Percentiles rank a stretch among this genome's conserved stretches.
These are phyloP conservation scores for Bertia moriformis DNA, from an alignment of 2,329 filamentous ascomycete species.

Conservation along the genomic window DNA sequence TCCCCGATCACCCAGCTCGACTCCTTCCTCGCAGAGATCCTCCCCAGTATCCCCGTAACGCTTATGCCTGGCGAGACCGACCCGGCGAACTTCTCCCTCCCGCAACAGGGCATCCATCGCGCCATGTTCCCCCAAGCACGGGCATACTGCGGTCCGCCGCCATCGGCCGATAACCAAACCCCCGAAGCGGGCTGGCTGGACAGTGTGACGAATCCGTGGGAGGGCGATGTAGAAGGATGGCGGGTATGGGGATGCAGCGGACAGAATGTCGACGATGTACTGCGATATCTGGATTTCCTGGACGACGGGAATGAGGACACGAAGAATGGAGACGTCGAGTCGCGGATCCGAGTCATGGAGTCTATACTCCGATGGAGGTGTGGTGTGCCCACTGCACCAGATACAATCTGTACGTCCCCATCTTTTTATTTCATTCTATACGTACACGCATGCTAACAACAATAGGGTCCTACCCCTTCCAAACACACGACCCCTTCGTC, in stretches of 20 bases:
- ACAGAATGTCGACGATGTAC: constrained; percentile 85
- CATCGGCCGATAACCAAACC: constrained; percentile 10
- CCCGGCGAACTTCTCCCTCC: constrained; percentile 76
- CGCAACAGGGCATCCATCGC: constrained; percentile 82
- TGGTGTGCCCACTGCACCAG: constrained; percentile 82
- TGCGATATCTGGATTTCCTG: constrained; percentile 47
- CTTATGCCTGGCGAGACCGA: constrained; percentile 73
- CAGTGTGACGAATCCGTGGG: constrained; percentile 82
- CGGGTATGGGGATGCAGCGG: constrained; percentile 73
- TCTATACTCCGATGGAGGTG: constrained; percentile 85
- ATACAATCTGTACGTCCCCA: constrained; percentile 69
- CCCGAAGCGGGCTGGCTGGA: constrained; percentile 64
- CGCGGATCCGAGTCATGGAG: constrained; percentile 80
- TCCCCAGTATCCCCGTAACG: constrained; percentile 78
- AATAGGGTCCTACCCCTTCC: constrained; percentile 89
- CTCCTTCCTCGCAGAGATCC: constrained; percentile 62
- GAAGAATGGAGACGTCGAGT: constrained; percentile 46
- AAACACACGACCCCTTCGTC: constrained; percentile 83
- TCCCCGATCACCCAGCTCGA: constrained; percentile 74
- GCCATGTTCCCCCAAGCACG: constrained; percentile 76
- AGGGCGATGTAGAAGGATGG: constrained; percentile 82
- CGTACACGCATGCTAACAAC: constrained; percentile 1
- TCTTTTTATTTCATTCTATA: background rate
- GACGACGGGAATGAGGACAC: background rate
- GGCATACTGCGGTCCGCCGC: constrained; percentile 42